Evolutionary conservation across 768 basidiomycete species (phyloP).

Genomic region (Lentinus brumalis): DNA sequence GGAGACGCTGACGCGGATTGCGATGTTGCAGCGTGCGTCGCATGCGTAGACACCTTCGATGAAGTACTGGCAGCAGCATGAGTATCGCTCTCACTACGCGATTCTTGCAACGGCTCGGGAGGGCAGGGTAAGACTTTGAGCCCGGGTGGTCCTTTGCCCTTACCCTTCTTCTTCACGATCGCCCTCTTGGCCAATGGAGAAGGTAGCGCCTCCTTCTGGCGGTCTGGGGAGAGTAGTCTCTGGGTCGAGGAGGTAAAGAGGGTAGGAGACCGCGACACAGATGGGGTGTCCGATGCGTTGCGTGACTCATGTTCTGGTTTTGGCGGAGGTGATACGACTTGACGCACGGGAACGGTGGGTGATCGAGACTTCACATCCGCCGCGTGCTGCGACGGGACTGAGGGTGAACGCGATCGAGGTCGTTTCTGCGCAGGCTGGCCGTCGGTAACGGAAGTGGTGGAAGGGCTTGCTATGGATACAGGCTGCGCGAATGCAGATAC

Average conservation of each 20-base stretch:
- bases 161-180: slow-evolving; percentile 6
- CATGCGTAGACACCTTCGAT: too few species aligned
- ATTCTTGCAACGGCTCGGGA: neutral
- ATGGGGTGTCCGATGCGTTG: neutral
- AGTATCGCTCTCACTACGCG: neutral
- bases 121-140: slow-evolving; percentile 14
- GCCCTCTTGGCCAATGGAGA: slow-evolving; percentile 7
- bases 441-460: too few species aligned
- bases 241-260: neutral
- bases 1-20: neutral
- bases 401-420: neutral
- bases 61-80: neutral
- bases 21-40: too few species aligned
- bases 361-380: neutral
- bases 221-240: neutral
- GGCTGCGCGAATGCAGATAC: too few species aligned
- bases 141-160: slow-evolving; percentile 21
- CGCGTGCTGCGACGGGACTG: neutral
- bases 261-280: neutral
- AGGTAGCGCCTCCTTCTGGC: neutral
- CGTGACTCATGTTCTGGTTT: neutral
- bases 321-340: neutral
- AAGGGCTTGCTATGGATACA: too few species aligned
- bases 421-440: too few species aligned
- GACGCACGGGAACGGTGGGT: neutral